A percentile compares a stretch with the other conserved stretches of the same genome.
Evolutionary conservation across 2,329 filamentous ascomycete genomes (phyloP).

Genomic region (Chalara sp.): DNA sequence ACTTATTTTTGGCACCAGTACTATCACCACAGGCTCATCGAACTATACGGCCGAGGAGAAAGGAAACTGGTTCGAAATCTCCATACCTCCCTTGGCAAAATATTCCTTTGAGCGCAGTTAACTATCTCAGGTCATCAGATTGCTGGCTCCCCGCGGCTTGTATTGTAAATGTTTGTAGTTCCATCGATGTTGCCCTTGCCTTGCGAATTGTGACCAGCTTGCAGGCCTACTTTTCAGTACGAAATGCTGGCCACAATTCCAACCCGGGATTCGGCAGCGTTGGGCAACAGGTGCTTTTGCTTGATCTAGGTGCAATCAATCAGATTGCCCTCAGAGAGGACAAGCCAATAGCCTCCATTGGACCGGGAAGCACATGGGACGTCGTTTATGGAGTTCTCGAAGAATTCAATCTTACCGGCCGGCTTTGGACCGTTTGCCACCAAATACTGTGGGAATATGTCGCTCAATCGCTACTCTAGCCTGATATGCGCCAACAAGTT

Average conservation of each 20-base stretch:
- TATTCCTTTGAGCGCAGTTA: too few relatives aligned
- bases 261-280: conserved; percentile 43
- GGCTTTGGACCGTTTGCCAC: too few relatives aligned
- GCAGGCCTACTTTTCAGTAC: conserved; percentile 40
- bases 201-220: conserved; percentile 3
- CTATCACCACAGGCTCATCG: conserved; percentile 1
- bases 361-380: conserved; percentile 30
- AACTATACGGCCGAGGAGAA: too few relatives aligned
- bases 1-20: background rate
- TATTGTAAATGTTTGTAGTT: conserved; percentile 1
- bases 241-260: conserved; percentile 22
- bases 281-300: conserved; percentile 35
- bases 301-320: conserved; percentile 34
- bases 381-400: conserved; percentile 31
- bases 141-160: too few relatives aligned
- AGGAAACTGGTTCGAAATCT: too few relatives aligned
- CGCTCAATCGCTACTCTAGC: too few relatives aligned
- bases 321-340: conserved; percentile 19
- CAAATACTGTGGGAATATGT: too few relatives aligned
- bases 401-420: background rate
- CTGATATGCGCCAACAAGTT: too few relatives aligned
- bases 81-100: too few relatives aligned
- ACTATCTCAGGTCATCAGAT: too few relatives aligned
- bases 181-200: conserved; percentile 6
- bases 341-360: conserved; percentile 24